Evolutionary conservation across 352 stramenopile genomes (phyloP), one percentile per base, ranked within the genome.

Genomic region (Phytophthora palmivora): DNA sequence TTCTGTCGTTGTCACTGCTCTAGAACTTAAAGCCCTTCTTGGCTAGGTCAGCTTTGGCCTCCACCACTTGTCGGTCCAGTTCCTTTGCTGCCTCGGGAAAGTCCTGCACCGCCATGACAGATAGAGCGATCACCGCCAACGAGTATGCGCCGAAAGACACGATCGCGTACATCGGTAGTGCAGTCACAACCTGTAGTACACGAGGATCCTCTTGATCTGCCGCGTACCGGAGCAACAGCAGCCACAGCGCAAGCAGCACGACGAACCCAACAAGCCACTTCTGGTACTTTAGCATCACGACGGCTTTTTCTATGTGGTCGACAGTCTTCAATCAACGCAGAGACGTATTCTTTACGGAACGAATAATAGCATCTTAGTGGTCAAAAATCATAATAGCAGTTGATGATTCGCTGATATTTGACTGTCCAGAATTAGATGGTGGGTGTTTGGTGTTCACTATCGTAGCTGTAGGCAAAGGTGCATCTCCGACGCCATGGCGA

Each of bases 111-210:
- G 76, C 62, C 81, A 91, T 90, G 32, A 92, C 79, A 10, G 78
- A 89, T 43, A 90, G 58, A 36, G 71, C 79, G 57, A 92, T 91
- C 22, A 77, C 56, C 7, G 60, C 81, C 45, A 92, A 63, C 62
- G 84, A 92, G 69, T 91, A 92, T 15, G 78, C 81, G 51, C 84
- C 84, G 42, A 90, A 92, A 21, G 71, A 78, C 57, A 91, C 76
- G 28, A 92, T 70, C 57, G 70, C 79, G 58, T 89, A 89, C 76
- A 91, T 74, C 7, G 84, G 84, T 18, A 92, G 74, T 52, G 73
- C 65, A 21, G 64, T 79, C 26, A 84, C 77, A 42, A 92, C 60
- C 45, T 88, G 72, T 11, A 84, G 32, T 16, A 89, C 53, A 10
- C 67, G 79, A 26, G 62, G 24, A 37, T 92, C 73, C 9, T 36